A percentile compares a stretch with the other conserved stretches of the same genome.
Conservation (phyloP, 2,329 filamentous ascomycete species). For the Fusarium longipes region DNA sequence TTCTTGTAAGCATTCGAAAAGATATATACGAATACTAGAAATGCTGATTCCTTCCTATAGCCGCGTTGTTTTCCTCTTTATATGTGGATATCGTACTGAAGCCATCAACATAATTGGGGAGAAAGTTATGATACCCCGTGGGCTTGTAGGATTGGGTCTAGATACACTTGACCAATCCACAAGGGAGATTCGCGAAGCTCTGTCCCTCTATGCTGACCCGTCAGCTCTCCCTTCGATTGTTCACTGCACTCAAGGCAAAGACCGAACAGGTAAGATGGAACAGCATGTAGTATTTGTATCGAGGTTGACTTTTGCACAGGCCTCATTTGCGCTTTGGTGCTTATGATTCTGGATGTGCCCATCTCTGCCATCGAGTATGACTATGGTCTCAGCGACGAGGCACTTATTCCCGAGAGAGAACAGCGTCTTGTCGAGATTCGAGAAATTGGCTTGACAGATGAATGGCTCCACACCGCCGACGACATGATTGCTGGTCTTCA, state of each 20-base stretch:
- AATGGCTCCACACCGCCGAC: constrained; percentile 74
- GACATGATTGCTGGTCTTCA: constrained; percentile 72
- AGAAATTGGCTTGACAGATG: constrained; percentile 76
- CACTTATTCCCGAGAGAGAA: constrained; percentile 69
- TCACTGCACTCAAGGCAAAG: constrained; percentile 92
- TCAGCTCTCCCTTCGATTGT: constrained; percentile 73
- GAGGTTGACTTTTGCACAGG: constrained; percentile 62
- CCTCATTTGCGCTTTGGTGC: constrained; percentile 73
- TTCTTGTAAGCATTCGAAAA: constrained; percentile 62
- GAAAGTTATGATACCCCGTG: constrained; percentile 77
- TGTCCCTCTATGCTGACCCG: constrained; percentile 47
- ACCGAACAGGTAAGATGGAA: constrained; percentile 62
- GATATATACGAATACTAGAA: background rate
- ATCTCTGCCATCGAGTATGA: constrained; percentile 73
- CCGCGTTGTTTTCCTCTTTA: constrained; percentile 68
- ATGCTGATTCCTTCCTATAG: constrained; percentile 34
- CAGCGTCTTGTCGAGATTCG: constrained; percentile 74
- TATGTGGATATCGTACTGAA: constrained; percentile 73
- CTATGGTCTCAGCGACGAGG: constrained; percentile 73
- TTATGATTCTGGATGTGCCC: constrained; percentile 72
- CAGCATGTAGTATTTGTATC: too few relatives aligned
- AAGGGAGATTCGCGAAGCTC: constrained; percentile 63
- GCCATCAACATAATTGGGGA: constrained; percentile 76
- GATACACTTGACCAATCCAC: constrained; percentile 77
- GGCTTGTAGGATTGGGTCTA: constrained; percentile 75